Base-by-base conservation (phyloP, 83 land plant species). In the Larix sibirica region DNA sequence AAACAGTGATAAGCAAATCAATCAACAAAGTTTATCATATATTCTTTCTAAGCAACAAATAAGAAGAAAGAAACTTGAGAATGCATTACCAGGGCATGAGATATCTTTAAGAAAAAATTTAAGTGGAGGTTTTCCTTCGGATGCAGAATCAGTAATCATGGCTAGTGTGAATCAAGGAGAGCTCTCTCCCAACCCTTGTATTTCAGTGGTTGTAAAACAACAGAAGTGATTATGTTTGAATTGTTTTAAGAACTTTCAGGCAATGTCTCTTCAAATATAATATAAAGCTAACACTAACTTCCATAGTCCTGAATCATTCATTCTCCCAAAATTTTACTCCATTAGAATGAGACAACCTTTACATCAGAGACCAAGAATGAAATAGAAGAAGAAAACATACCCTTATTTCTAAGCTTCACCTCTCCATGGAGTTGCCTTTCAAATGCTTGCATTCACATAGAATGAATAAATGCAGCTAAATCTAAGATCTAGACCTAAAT, bases 171-270 rank as follows among this genome's bases (percentile, higher is more conserved):
- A 94, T 97, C 98, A 58, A 94, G 79, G 61, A 97, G 89, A 28
- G 98, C 99, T 81, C 23, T 88, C 20, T 97, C 99, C 99, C 99
- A 97, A 36, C 85, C 90, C 73, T 88, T 94, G 62, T 87, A 89
- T 86, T 85, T 90, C 61, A 97, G 79, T 83, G 99, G 99, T 98
- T 96, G 92, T 92, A 24, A 76, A 54, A 56, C 33, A 76, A 54
- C 23, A 38, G 36, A 38, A 54, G 61, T 76, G 33, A 74, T 26
- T 60, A 50, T 76, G 23, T 54, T 38, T 76, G 79, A 76, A 60
- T 23, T 33, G 40, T 3, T 36, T 14, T 3, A 69, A 16, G 40
- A 36, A 76, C 61, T 18, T n/a, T 9, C 1, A 3, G 58, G 58
- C 14, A 47, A 17, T n/a, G 23, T 44, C 4, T 54, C 28, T 76